Evolutionary conservation across 1,284 basidiomycete genomes (phyloP), one percentile per base, ranked within the genome.

Genomic region (Dichomitus squalens): DNA sequence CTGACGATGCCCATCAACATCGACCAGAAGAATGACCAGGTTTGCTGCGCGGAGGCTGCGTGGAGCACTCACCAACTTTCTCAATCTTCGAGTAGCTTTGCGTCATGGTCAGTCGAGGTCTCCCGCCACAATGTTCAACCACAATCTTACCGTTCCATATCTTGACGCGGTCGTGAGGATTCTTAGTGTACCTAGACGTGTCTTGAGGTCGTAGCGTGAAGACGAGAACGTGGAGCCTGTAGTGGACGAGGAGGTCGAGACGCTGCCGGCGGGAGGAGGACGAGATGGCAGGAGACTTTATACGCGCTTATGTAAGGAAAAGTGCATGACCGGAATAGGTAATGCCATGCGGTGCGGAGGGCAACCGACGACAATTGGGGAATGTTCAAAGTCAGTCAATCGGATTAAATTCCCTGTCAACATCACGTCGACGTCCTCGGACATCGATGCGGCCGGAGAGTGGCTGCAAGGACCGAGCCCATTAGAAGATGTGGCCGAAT

Each of bases 121-220:
- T 11, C 41, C 55, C 56, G 52, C 64, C 64, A 63, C 64, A 62
- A 58, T 43, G 43, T 18, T 35, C 41, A 38, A 38, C 44, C 52
- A 48, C 31, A 9, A 18, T 31, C 86, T 74, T 76, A 89, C 87
- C 87, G 68, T 86, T 69, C 67, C 67, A 69, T 11, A 31, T 51
- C 55, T 57, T 61, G 52, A 38, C 29, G 16, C 25, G 1, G 41
- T 39, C 20, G 25, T 3, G 39, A n/a, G n/a, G n/a, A n/a, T n/a
- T n/a, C n/a, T n/a, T n/a, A 29, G 31, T 47, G 31, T 47, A 21
- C 18, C 44, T 33, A 34, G 44, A 47, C 31, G 31, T 14, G 29
- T 46, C 27, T n/a, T 46, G 39, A 55, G 2, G 21, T 33, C 36
- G 49, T 33, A 2, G 44, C 21, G 20, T 31, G 11, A 29, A 35